Evolutionary conservation across 2,329 filamentous ascomycete species (phyloP), one percentile per base, ranked within the genome.

Genomic region (Trematosphaeria pertusa): DNA sequence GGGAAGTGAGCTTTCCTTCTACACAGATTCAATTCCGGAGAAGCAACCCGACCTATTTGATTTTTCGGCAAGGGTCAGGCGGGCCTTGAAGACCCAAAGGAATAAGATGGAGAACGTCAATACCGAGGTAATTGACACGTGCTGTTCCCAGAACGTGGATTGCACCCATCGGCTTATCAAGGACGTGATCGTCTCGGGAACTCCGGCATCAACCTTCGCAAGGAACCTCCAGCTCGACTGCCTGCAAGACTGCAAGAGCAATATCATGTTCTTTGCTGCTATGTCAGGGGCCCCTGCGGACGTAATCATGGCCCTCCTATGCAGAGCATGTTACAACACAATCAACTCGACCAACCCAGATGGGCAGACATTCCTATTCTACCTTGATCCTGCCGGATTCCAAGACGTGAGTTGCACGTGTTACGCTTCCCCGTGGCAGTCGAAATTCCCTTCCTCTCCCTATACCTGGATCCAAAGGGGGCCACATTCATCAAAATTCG

Each of bases 331-430:
- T 8, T 7, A 8, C 15, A 30, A 12, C 18, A n/a, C 12, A 4
- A 28, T 46, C 18, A 30, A 46, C 19, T 17, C 18, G 2, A 24
- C 14, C 15, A 14, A 46, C 20, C 2, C 3, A 11, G 35, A 38
- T 24, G 36, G 43, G n/a, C 34, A 39, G 19, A 46, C 24, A 4
- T 46, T 46, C 26, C 21, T 39, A 19, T 46, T 46, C 26, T 26
- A 12, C 12, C 14, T 46, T 7, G 43, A 46, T 14, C 15, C 35
- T 10, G n/a, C 7, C 4, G 35, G 34, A 10, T 46, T 33, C 21
- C 5, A 17, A 18, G 28, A 30, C 14, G 19, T 18, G 19, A 11
- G 12, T 11, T 34, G 31, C 14, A 7, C 7, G 7, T 34, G 31
- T 34, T 28, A 8, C 24, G 12, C 24, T n/a, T n/a, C n/a, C n/a